Base-by-base conservation (phyloP, 2,329 filamentous ascomycete genomes). In the Pseudopithomyces maydicus region DNA sequence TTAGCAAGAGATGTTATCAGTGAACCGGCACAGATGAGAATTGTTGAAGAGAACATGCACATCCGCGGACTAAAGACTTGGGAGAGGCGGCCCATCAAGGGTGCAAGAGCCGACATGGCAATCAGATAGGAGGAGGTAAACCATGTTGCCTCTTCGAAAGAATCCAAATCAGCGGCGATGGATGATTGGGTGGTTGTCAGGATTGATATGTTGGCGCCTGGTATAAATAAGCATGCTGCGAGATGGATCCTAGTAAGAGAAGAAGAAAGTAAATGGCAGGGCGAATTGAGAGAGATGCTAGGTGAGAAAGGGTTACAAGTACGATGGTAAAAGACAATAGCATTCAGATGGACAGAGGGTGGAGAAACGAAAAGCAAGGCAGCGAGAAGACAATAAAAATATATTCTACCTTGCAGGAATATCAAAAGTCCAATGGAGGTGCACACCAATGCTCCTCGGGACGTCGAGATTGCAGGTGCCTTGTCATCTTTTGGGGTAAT, bases 171-270 rank as follows among this genome's bases (percentile, higher is more conserved):
- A 7, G 83, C 84, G 2, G 91, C 90, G 62, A 96, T 91, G 48
- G 82, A 81, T 7, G 88, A 90, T 76, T 95, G 91, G 1, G 89
- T 90, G 54, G 92, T 93, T 6, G 90, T 90, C 70, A 96, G 88
- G 64, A 91, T 87, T 12, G 88, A 91, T 77, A 93, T 91, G 69
- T 95, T 95, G 59, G 84, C 82, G 15, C 83, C 82, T 82, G 45
- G 23, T 10, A 36, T 15, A 46, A 15, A 65, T 71, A 54, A 76
- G 68, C 26, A 50, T 22, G 11, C 7, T 12, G 10, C 12, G 12
- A 17, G 23, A 12, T 19, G 15, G 19, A 5, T n/a, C 12, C 6
- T 5, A n/a, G 35, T n/a, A 8, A 29, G 35, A 36, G 26, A 6
- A 35, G n/a, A 47, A 23, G 17, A 26, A 15, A 23, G 32, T 7